Evolutionary conservation across 345 rosid species (phyloP), one percentile per base, ranked within the genome.

Genomic region (Psidium guajava): DNA sequence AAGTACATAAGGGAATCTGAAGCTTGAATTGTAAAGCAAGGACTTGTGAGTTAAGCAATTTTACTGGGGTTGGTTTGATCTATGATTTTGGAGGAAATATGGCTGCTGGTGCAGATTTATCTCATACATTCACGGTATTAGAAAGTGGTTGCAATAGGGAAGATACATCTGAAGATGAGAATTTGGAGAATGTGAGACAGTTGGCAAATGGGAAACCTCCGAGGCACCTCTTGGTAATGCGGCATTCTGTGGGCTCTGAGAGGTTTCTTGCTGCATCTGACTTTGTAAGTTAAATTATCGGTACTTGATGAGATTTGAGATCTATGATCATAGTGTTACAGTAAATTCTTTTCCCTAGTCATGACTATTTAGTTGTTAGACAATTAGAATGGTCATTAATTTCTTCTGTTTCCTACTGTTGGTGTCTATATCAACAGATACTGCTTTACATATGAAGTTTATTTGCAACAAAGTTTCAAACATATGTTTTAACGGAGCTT

Each of bases 201-300:
- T 82, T 88, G 47, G 87, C 94, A 49, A 90, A 49, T 74, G 91
- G 94, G 25, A 96, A 96, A 87, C 99, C 99, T 88, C 99, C 98
- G 0, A 88, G 94, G 42, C 97, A 95, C 61, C 85, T 90, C 86
- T 91, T 95, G 2, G 85, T 86, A 22, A 80, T 87, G 88, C 91
- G 87, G 40, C 92, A 92, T 87, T 85, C 91, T 87, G 83, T 93
- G 84, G 87, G 90, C 88, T 85, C 92, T 42, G 85, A 87, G 81
- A 91, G 88, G 91, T 83, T 94, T 88, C 90, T 91, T 47, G 85
- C 88, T 52, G 91, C 91, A 20, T 89, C 92, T 88, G 92, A 90
- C 90, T 85, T 88, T 92, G 98, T 94, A 88, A 88, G 87, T 53
- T 36, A 36, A 36, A 32, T 69, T 69, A 69, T 32, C 22, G 11